phyloP scores from a whole-genome alignment of 257 asterid species.

The Penstemon barbatus region DNA sequence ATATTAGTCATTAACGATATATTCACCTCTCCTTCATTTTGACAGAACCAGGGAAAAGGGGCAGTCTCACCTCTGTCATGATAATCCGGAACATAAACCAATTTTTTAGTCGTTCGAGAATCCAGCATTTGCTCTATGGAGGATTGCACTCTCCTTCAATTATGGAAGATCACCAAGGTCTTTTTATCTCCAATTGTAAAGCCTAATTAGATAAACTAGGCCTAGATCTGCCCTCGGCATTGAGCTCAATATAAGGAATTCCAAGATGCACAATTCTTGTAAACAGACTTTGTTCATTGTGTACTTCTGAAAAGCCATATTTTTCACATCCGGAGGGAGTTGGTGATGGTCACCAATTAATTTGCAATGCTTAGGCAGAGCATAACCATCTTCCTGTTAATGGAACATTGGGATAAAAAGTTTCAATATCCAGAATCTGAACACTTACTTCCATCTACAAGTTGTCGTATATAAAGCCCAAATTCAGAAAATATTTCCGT shows the following conservation, averaged over 20 bases:
- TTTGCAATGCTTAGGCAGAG: constrained; percentile 95
- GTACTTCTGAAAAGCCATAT: constrained; percentile 99
- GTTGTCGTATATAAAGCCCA: constrained; percentile 95
- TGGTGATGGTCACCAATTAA: constrained; percentile 99
- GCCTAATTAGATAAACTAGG: constrained; percentile 78
- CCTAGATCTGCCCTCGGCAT: constrained; percentile 99
- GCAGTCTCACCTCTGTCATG: constrained; percentile 94
- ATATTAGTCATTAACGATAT: constrained; percentile 82
- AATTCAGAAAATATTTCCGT: constrained; percentile 85
- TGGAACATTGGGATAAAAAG: constrained; percentile 94
- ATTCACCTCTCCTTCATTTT: constrained; percentile 99
- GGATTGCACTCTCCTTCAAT: constrained; percentile 63
- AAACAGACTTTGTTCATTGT: constrained; percentile 97
- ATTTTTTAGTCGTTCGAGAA: constrained; percentile 84
- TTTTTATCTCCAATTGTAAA: constrained; percentile 95
- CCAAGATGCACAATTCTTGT: constrained; percentile 96
- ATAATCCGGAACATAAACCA: constrained; percentile 90
- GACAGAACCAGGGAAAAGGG: constrained; percentile 99
- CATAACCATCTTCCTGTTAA: constrained; percentile 98
- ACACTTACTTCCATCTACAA: constrained; percentile 99
- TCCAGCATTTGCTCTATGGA: constrained; percentile 84
- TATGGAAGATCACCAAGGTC: constrained; percentile 92
- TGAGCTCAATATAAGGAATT: constrained; percentile 93
- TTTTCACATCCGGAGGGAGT: constrained; percentile 97
- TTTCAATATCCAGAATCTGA: constrained; percentile 95